Percentiles rank a stretch among this genome's conserved stretches.
phyloP scores from a whole-genome alignment of 345 rosid genomes.

The Raphanus sativus region DNA sequence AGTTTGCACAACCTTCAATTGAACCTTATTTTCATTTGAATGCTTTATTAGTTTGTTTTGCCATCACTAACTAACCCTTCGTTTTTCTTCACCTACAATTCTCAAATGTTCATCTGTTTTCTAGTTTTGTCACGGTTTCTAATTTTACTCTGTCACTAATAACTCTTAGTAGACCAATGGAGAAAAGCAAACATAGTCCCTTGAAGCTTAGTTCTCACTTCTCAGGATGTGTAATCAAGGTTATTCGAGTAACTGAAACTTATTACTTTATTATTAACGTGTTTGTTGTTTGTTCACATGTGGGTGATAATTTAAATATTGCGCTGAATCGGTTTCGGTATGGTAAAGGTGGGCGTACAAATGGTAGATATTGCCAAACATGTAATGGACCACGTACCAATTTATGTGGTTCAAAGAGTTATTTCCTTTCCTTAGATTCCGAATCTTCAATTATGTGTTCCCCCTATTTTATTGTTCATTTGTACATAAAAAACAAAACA shows the following conservation, averaged over 20 bases:
- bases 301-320: slow-evolving; percentile 47
- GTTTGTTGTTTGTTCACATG: slow-evolving; percentile 31
- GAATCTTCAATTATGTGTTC: slow-evolving; percentile 20
- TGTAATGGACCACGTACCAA: slow-evolving; percentile 23
- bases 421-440: slow-evolving; percentile 32
- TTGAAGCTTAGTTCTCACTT: background rate
- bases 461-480: slow-evolving; percentile 1
- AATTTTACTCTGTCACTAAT: background rate
- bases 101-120: background rate
- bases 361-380: background rate
- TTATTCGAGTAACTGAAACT: background rate
- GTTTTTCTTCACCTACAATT: background rate
- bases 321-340: slow-evolving; percentile 62
- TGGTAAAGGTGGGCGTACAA: background rate
- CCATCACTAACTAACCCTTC: background rate
- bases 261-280: background rate
- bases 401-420: slow-evolving; percentile 10
- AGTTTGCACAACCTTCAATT: background rate
- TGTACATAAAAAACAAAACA: background rate
- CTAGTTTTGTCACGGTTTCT: background rate
- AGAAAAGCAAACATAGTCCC: background rate
- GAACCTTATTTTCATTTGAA: background rate
- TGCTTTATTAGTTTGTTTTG: background rate
- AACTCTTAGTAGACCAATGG: background rate
- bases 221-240: background rate